Base-by-base conservation (phyloP, 2,329 filamentous ascomycete genomes). In the Rhynchosporium secalis region DNA sequence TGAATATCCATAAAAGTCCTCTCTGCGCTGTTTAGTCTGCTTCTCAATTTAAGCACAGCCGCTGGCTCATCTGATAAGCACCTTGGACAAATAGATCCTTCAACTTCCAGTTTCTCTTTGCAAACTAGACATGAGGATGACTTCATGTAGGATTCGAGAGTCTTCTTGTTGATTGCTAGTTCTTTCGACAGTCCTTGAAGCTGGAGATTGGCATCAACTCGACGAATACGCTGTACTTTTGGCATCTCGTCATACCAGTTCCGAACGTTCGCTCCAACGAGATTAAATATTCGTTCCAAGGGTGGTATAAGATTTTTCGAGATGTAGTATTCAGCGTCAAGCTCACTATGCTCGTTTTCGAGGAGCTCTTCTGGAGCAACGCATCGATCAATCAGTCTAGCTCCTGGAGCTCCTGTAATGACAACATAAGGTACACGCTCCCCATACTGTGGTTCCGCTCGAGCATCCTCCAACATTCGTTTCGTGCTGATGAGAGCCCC, bases 221-320 rank as follows among this genome's bases (percentile, higher is more conserved):
- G 84, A 33, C 88, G 83, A 51, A 94, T 85, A 8, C 89, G 87
- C 72, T 92, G 90, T 26, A 95, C 81, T 74, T 96, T 96, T 51
- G 94, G 94, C 92, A 98, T 96, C 76, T 97, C 92, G 66, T 96
- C 92, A 72, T 92, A 98, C 95, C 95, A 99, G 63, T 86, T 83
- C 20, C 90, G 80, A 0, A 98, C 90, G 73, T 95, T 96, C 38
- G 92, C 95, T 6, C 95, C 95, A 2, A 98, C 90, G 2, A 99
- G 87, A 72, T 95, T 96, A 79, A 99, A 97, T 67, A 99, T 97
- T 33, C 95, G 88, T 75, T 98, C 94, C 0, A 99, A 82, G 0
- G 95, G 95, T 5, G 95, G 95, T 56, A 99, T 96, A 8, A 99
- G 74, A 73, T 97, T 98, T 78, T 97, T 98, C 20, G 84, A 86